Base-by-base conservation (phyloP, 768 basidiomycete genomes). In the Coprinopsis marcescibilis region DNA sequence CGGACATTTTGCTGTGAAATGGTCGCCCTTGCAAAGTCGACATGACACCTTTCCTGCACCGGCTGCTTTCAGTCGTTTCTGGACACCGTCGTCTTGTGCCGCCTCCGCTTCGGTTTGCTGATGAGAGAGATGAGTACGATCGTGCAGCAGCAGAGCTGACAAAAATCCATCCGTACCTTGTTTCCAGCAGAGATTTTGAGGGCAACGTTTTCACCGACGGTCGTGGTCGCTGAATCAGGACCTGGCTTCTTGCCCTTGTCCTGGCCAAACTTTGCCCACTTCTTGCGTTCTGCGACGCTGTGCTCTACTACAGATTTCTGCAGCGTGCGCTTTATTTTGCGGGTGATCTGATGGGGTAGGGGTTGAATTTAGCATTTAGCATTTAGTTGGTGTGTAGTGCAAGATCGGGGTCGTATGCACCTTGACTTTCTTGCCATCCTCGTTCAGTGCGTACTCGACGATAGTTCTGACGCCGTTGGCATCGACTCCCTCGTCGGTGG, bases 1-100 rank as follows among this genome's bases (percentile, higher is more conserved):
- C 4, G 96, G 96, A 76, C 96, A 98, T 65, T 94, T 93, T 52
- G 93, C 88, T 12, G 96, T 99, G 67, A 94, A 98, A 70, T 98
- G 96, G 53, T 87, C 88, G 43, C 95, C 96, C 62, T 95, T 90
- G 71, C 96, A 98, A 46, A 96, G 70, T 53, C 96, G 78, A 76
- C 96, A 99, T 35, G 76, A 67, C 52, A 99, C 89, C 61, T 92
- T 92, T 60, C 91, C 91, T 17, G 81, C 82, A 50, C 90, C 91
- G 1, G 82, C 78, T 45, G 80, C 80, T 13, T 75, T 76, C 43
- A 87, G 77, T 51, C 79, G 80, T 10, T 62, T 66, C 65, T 90
- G 90, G 54, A 83, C 61, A 36, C 69, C 62, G 48, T 86, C 80
- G 57, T 86, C 85, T 10, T 76, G 73, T 6, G 78, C 68, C 46